Evolutionary conservation across 345 rosid species (phyloP), one percentile per base, ranked within the genome.

Genomic region (Clarkia xantiana): DNA sequence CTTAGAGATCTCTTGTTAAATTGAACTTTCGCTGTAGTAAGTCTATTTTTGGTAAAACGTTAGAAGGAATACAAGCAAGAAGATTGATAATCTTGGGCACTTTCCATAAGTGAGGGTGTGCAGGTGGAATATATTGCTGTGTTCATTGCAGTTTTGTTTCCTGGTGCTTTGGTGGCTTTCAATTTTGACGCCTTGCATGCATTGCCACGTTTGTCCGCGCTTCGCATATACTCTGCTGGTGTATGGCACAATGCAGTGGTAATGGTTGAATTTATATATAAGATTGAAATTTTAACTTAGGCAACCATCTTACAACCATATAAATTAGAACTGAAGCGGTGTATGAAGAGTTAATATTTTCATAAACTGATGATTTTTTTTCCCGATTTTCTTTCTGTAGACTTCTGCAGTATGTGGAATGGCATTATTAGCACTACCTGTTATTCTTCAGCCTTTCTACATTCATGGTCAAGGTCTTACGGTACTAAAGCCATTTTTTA

Each of bases 221-320:
- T 90, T 57, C 93, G 97, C 20, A 62, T 81, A 0, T 86, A 81
- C 53, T 83, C 86, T 66, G 94, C 96, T 45, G 96, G 98, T 44
- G 68, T 91, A 58, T 91, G 97, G 96, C 96, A 91, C 57, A 91
- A 91, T 66, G 96, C 86, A 40, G 79, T 73, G 82, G 97, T 90
- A 69, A 64, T 22, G 25, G 25, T 22, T 5, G 2, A 22, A 22
- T 22, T 22, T 22, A 5, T 2, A 22, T 22, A 22, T 22, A 5
- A 22, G 25, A 22, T 22, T 2, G 5, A 5, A 22, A 5, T 2
- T 22, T 22, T 2, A 22, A 22, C 25, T 22, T 22, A 22, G 25
- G 3, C 25, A 22, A 22, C 3, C 25, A 22, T 2, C 5, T 22
- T 2, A 22, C 2, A 22, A 22, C 25, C 25, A 29, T 29, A 1